A percentile compares a stretch with the other conserved stretches of the same genome.
These are phyloP conservation scores for Thraustochytrium sp. DNA, from an alignment of 352 stramenopile genomes.

Conservation along the genomic window DNA sequence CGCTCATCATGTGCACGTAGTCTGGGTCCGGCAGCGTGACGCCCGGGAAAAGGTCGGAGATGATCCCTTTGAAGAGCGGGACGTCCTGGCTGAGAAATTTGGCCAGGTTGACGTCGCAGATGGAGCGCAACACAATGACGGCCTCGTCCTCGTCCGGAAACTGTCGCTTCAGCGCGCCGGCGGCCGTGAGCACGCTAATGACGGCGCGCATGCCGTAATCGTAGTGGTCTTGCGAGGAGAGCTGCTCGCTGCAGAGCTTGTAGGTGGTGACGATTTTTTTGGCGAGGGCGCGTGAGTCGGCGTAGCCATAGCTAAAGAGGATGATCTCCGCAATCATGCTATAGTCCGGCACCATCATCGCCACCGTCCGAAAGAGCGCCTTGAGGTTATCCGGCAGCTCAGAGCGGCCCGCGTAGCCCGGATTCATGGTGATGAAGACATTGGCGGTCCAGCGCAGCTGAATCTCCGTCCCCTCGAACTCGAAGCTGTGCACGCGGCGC, in stretches of 20 bases:
- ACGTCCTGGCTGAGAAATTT: slow-evolving; percentile 93
- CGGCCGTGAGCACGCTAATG: slow-evolving; percentile 86
- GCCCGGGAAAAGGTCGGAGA: slow-evolving; percentile 86
- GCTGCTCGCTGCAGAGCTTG: slow-evolving; percentile 84
- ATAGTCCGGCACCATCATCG: slow-evolving; percentile 98
- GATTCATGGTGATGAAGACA: slow-evolving; percentile 99
- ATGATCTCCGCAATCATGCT: slow-evolving; percentile 99
- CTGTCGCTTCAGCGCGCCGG: slow-evolving; percentile 80
- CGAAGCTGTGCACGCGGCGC: slow-evolving; percentile 14
- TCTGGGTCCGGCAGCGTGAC: slow-evolving; percentile 81
- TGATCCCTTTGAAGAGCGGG: slow-evolving; percentile 81
- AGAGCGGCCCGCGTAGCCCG: slow-evolving; percentile 94
- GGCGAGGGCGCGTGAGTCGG: slow-evolving; percentile 89
- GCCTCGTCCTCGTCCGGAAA: slow-evolving; percentile 84
- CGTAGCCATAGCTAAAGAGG: slow-evolving; percentile 99
- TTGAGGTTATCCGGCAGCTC: slow-evolving; percentile 98
- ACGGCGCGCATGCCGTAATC: slow-evolving; percentile 84
- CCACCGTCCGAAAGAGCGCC: slow-evolving; percentile 97
- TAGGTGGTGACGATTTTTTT: slow-evolving; percentile 91
- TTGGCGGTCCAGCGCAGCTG: slow-evolving; percentile 90
- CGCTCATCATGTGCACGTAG: slow-evolving; percentile 70
- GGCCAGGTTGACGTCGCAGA: slow-evolving; percentile 92
- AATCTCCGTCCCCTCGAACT: slow-evolving; percentile 59
- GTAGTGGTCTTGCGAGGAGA: slow-evolving; percentile 91
- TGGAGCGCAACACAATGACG: slow-evolving; percentile 83